A percentile compares a stretch with the other conserved stretches of the same genome.
These are phyloP conservation scores for Carex scoparia DNA, from an alignment of 176 grass and related monocot species.

Conservation along the genomic window DNA sequence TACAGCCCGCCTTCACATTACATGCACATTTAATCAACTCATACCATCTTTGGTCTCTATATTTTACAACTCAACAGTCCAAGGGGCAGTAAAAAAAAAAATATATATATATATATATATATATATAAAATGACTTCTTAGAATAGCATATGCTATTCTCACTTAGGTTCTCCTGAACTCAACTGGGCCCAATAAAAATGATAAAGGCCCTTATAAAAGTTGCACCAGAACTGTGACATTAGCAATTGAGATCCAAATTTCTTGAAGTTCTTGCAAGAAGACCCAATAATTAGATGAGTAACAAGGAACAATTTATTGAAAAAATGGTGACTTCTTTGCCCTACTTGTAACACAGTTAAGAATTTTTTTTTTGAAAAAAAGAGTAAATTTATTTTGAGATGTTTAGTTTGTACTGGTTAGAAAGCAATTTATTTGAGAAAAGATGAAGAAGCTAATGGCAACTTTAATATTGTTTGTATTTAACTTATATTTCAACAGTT, in stretches of 20 bases:
- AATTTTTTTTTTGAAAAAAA: not conserved
- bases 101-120: no score
- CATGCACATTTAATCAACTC: conserved; percentile 1
- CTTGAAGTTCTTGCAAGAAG: not conserved
- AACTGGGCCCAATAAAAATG: not conserved
- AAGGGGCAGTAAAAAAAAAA: not conserved
- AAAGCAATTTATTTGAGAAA: not conserved
- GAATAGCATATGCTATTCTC: not conserved
- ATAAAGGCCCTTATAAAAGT: not conserved
- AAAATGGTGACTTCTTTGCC: not conserved
- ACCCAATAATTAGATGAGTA: not conserved
- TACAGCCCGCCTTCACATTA: conserved; percentile 73
- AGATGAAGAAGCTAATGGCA: not conserved
- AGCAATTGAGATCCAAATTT: not conserved
- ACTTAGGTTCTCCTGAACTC: not conserved
- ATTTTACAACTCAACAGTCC: not conserved
- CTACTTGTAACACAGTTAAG: not conserved
- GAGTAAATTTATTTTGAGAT: not conserved
- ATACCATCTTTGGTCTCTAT: not conserved
- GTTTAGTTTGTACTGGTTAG: not conserved
- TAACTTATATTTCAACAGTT: not conserved
- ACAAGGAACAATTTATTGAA: not conserved
- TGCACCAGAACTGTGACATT: not conserved
- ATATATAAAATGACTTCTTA: not conserved
- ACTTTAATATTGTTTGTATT: not conserved